Base-by-base conservation (phyloP, 2,329 filamentous ascomycete genomes). In the Chrysoporthe austroafricana region DNA sequence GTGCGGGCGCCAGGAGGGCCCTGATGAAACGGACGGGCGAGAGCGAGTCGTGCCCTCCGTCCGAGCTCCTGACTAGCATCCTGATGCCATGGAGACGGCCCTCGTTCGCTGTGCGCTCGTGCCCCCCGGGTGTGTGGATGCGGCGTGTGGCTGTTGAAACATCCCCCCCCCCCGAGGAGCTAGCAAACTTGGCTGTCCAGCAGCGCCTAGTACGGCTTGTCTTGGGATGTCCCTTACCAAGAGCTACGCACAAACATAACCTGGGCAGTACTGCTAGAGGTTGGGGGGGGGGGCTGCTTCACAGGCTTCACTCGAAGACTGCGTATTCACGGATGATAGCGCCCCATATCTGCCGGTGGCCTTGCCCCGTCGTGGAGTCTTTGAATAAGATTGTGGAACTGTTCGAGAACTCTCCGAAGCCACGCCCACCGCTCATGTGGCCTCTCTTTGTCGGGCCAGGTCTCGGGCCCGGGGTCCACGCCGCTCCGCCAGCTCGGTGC, bases 331-430 rank as follows among this genome's bases (percentile, higher is more conserved):
- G 50, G 6, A 13, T 4, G 14, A 54, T 32, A 32, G 50, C 18
- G 14, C 50, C n/a, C 13, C 11, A 26, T 54, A 2, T 16, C 9
- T 54, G 50, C 50, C 50, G 2, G 32, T n/a, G 21, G 26, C 50
- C 50, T 5, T 54, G 21, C 13, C 50, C 26, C 21, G 13, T 32
- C 50, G 50, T 21, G 32, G 50, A 54, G 14, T 54, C 14, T 32
- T 32, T 32, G 50, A 32, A 54, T 34, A 54, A 54, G 50, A 54
- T 14, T 54, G 50, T 54, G 50, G 32, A 54, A 54, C 50, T 54
- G 32, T 21, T 32, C 50, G 16, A 32, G 5, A 54, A 54, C 21
- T 54, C 50, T 32, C 50, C 21, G 50, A 54, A 21, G 32, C 32
- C 11, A 34, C 13, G 50, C 7, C 50, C 50, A 54, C 14, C 6